phyloP scores from a whole-genome alignment of 192 early-diverging fungal genomes.

The Coemansia sp. region DNA sequence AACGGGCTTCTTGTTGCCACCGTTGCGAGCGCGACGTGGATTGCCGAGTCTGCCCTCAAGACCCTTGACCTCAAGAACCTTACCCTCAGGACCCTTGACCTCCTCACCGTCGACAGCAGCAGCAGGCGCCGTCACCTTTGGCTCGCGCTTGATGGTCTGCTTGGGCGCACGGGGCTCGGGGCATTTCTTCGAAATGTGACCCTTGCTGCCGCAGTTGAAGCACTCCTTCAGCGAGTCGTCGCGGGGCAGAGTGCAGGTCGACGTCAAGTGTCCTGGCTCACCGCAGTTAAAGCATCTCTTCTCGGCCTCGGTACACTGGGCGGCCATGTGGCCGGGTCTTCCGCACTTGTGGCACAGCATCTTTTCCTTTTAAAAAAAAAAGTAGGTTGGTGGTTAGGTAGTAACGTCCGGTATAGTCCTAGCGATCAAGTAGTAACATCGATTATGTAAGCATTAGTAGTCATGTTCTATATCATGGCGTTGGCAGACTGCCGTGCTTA shows the following conservation, averaged over 20 bases:
- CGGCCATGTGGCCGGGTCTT: conserved; percentile 33
- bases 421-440: not conserved
- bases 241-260: conserved; percentile 45
- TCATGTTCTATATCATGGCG: not conserved
- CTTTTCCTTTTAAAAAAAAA: conserved; percentile 9
- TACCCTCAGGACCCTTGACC: conserved; percentile 1
- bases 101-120: conserved; percentile 1
- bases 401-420: not conserved
- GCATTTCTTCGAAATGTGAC: conserved; percentile 53
- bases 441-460: conserved; percentile 4
- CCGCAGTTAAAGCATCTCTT: conserved; percentile 55
- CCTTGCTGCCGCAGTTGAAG: conserved; percentile 54
- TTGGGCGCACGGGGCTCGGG: conserved; percentile 17
- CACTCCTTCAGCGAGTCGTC: conserved; percentile 40
- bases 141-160: conserved; percentile 6
- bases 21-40: not conserved
- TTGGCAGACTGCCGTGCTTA: not conserved
- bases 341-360: conserved; percentile 51
- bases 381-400: not conserved
- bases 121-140: conserved; percentile 1
- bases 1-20: conserved; percentile 39
- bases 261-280: conserved; percentile 47
- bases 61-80: conserved; percentile 2
- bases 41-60: conserved; percentile 1
- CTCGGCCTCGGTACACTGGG: conserved; percentile 13